Evolutionary conservation across 225 moss, liverwort and hornwort genomes (phyloP).

Genomic region (Thuidium tamariscinum): DNA sequence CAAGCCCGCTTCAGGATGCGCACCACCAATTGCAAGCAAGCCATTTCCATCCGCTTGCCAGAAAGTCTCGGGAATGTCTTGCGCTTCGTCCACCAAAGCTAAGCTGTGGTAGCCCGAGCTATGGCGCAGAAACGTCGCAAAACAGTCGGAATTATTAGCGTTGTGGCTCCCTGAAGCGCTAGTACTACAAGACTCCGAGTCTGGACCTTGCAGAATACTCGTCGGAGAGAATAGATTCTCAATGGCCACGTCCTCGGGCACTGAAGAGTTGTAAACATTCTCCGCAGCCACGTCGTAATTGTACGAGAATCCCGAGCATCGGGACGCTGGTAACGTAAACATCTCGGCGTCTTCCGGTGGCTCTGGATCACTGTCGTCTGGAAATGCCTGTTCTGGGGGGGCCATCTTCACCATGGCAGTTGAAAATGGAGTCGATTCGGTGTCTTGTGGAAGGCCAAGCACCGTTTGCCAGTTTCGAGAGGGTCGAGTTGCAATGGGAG

Average conservation of each 20-base stretch:
- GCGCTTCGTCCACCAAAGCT: background rate
- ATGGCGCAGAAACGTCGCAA: background rate
- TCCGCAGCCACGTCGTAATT: background rate
- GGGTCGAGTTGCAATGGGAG: background rate
- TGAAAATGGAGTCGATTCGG: background rate
- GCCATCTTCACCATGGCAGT: background rate
- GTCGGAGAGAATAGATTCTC: conserved; percentile 25
- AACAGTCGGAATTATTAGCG: background rate
- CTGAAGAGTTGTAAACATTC: background rate
- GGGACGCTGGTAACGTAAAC: background rate
- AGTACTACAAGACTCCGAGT: background rate
- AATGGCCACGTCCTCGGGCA: background rate
- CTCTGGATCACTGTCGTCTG: background rate
- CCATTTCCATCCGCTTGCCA: conserved; percentile 3
- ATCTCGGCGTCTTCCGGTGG: background rate
- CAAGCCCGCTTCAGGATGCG: background rate
- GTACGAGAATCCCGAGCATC: background rate
- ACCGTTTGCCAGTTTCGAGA: background rate
- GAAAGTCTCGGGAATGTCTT: conserved; percentile 4
- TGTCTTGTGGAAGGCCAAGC: background rate
- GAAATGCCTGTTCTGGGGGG: background rate
- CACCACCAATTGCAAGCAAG: background rate
- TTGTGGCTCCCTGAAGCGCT: background rate
- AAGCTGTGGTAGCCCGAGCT: background rate
- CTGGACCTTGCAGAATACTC: conserved; percentile 13